Evolutionary conservation across 2,329 filamentous ascomycete genomes (phyloP), one percentile per base, ranked within the genome.

Genomic region (Sclerotinia nivalis): DNA sequence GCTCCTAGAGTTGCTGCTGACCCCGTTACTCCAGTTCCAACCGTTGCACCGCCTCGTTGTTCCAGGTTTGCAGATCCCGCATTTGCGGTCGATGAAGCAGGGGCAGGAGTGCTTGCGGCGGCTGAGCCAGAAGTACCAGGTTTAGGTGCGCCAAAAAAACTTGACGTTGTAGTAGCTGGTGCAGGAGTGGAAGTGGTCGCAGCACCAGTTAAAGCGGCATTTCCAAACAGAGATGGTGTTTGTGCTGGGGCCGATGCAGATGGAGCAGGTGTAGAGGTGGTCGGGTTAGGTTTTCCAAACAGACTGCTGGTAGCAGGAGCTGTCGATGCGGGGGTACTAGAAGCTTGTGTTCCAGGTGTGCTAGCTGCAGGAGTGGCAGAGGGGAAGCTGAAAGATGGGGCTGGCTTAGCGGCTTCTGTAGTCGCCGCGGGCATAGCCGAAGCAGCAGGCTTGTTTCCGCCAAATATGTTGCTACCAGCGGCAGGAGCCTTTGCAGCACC

Each of bases 1-100:
- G 89, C 88, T 25, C 88, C 89, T 62, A 95, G 82, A 40, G 40
- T 18, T 40, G 59, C 47, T 52, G 49, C 49, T 34, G 70, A 12
- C 59, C 31, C 54, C 60, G 70, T 54, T 28, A 71, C 34, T 6
- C 43, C 60, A 25, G 60, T 31, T 31, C 62, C 54, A 50, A 28
- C 13, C n/a, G n/a, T 20, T 50, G 49, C 49, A 6, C 64, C 50
- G 9, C 34, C 67, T 28, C 25, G 34, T 59, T 69, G 68, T 18
- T 56, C 52, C 13, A 56, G 31, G 25, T 79, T 74, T 31, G 79
- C 71, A n/a, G 80, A 72, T 45, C 81, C 74, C 49, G 80, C 67
- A 43, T 69, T 40, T 47, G 69, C 66, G 31, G 66, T 52, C 12
- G 56, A 54, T 45, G 80, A 75, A 55, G 80, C 64, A 49, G 69